These are phyloP conservation scores for Wickerhamiella shivajii DNA, from an alignment of 805 yeast species.

Conservation along the genomic window DNA sequence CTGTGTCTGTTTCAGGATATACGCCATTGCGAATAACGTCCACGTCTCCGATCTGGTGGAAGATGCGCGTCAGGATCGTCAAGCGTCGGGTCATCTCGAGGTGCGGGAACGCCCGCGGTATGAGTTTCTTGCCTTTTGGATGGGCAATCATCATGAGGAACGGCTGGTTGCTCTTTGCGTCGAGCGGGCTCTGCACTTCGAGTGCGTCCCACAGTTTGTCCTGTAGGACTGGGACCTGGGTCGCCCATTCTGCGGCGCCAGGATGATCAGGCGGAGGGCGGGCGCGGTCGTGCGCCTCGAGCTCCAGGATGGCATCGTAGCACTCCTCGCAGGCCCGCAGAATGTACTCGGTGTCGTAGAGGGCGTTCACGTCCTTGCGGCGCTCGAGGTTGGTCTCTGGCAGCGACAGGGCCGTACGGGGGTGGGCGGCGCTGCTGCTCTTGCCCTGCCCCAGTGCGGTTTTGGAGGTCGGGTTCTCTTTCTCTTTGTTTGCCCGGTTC, in stretches of 20 bases:
- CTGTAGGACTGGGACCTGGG: slow-evolving; percentile 19
- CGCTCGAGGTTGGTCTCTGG: slow-evolving; percentile 25
- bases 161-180: slow-evolving; percentile 36
- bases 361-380: slow-evolving; percentile 21
- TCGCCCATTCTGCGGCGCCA: slow-evolving; percentile 23
- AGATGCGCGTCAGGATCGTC: slow-evolving; percentile 60
- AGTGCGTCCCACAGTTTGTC: slow-evolving; percentile 59
- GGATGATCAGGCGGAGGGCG: slow-evolving; percentile 27
- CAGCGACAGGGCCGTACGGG: slow-evolving; percentile 23
- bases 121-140: slow-evolving; percentile 76
- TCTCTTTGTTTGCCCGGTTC: slow-evolving; percentile 52
- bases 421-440: slow-evolving; percentile 12
- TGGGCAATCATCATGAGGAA: slow-evolving; percentile 70
- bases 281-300: slow-evolving; percentile 63
- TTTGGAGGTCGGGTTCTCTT: slow-evolving; percentile 39
- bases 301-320: slow-evolving; percentile 57
- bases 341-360: slow-evolving; percentile 30
- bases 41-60: slow-evolving; percentile 66
- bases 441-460: slow-evolving; percentile 59
- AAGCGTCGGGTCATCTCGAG: slow-evolving; percentile 61
- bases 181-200: slow-evolving; percentile 31
- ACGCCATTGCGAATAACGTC: slow-evolving; percentile 68
- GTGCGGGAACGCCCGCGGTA: slow-evolving; percentile 79
- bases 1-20: slow-evolving; percentile 31
- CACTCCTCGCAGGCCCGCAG: slow-evolving; percentile 64